Evolutionary conservation across 306 rosid genomes (phyloP).

Genomic region (Hippophae rhamnoides): DNA sequence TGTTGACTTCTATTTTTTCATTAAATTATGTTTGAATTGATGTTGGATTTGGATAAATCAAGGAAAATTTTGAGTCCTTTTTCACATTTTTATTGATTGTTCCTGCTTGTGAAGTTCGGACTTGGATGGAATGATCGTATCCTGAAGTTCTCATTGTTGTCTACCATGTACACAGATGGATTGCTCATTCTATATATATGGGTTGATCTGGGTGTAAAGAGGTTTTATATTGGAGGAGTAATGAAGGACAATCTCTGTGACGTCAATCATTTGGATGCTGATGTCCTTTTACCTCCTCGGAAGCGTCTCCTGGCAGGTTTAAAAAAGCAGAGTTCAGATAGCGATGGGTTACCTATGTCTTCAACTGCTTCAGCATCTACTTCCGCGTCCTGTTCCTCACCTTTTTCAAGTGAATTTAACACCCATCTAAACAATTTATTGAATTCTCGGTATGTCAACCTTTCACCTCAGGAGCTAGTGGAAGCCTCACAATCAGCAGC

Average conservation of each 20-base stretch:
- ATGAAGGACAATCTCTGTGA: conserved; percentile 78
- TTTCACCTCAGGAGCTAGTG: conserved; percentile 59
- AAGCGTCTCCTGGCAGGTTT: conserved; percentile 95
- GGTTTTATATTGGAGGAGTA: conserved; percentile 18
- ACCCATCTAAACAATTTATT: conserved; percentile 53
- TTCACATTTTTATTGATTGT: background rate
- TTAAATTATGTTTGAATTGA: background rate
- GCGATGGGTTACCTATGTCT: conserved; percentile 27
- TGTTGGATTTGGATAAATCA: background rate
- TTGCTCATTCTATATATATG: conserved; percentile 24
- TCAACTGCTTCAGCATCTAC: conserved; percentile 14
- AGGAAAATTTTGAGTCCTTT: background rate
- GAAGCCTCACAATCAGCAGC: conserved; percentile 64
- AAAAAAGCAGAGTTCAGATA: conserved; percentile 66
- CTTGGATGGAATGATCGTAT: background rate
- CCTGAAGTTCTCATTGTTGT: conserved; percentile 7
- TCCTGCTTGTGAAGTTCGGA: background rate
- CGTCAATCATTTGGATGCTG: conserved; percentile 69
- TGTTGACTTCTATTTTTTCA: background rate
- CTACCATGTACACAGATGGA: conserved; percentile 18
- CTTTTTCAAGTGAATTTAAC: conserved; percentile 55
- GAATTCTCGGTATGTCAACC: conserved; percentile 52
- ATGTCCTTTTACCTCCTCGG: conserved; percentile 90
- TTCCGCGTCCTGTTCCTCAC: conserved; percentile 37
- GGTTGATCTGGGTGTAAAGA: conserved; percentile 25